Evolutionary conservation across 2,329 filamentous ascomycete genomes (phyloP), one percentile per base, ranked within the genome.

Genomic region (Aureobasidium mangrovei): DNA sequence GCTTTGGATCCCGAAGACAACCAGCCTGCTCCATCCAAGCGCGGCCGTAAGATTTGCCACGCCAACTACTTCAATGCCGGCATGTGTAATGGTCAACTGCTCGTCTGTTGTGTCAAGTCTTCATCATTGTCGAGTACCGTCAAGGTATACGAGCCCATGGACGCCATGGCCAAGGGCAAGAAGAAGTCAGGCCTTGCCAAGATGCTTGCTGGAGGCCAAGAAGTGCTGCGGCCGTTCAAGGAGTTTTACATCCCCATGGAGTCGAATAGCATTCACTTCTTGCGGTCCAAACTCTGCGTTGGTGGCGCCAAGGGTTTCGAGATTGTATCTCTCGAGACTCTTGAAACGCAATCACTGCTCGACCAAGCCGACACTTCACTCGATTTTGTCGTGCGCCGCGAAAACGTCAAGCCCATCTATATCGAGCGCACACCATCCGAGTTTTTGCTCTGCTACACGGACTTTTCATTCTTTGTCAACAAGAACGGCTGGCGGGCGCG

Each of bases 381-480:
- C 58, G 93, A 98, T 73, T 97, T 98, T 67, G 91, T 98, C 47
- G 87, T 90, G 26, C 83, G 90, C 56, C 93, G 93, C 68, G 91
- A 97, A 71, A 89, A 88, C 64, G 88, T 93, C 64, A 90, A 88
- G 68, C 91, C 93, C 2, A 94, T 98, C 60, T 91, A 97, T 65
- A 97, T 98, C 61, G 94, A 98, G 71, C 86, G 93, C 43, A 84
- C 97, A 67, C 94, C 94, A 62, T 91, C 91, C 68, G 93, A 98
- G 67, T 98, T 98, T 77, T 72, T 98, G 62, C 83, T 98, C 60
- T 97, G 96, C 71, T 98, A 98, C 73, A 93, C 89, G 4, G 93
- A 98, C 69, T 98, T 96, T 72, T 95, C 89, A 9, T 98, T 98
- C 81, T 98, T 97, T 65, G 93, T 98, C 67, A 97, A 98, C 72